Conservation (phyloP, 495 filamentous ascomycete genomes). For the Neurospora terricola region DNA sequence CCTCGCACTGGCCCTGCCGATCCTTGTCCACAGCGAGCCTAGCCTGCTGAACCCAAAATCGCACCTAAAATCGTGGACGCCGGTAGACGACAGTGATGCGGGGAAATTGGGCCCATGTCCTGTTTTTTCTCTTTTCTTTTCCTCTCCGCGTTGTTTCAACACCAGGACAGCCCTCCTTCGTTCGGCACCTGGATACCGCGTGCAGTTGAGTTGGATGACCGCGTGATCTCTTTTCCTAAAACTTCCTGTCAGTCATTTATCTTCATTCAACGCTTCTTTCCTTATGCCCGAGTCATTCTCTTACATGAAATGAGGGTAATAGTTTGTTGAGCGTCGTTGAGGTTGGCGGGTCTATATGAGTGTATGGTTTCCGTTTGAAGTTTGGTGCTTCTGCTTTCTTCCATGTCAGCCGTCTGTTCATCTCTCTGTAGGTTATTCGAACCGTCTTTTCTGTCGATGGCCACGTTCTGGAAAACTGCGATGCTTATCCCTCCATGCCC, state of each 20-base stretch:
- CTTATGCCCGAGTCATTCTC: background rate
- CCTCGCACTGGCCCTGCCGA: background rate
- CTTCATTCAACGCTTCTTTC: background rate
- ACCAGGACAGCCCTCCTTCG: background rate
- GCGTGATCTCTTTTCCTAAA: background rate
- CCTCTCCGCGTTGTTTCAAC: background rate
- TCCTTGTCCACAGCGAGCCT: background rate
- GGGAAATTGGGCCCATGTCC: background rate
- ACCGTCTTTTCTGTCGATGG: background rate
- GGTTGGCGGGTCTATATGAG: background rate
- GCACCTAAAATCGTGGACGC: background rate
- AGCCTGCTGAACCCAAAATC: background rate
- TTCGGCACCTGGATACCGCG: background rate
- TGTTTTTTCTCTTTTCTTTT: background rate
- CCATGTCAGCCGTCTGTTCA: background rate
- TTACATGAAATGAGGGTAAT: background rate
- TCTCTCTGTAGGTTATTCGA: background rate
- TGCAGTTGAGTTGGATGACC: background rate
- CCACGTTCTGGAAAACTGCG: background rate
- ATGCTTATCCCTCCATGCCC: background rate
- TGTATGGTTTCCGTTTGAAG: background rate
- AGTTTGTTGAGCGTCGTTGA: background rate
- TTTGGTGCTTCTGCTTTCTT: background rate
- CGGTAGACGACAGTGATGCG: background rate
- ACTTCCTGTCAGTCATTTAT: background rate